Conservation (phyloP, 768 basidiomycete species). For the Fistulinella prunicolor region DNA sequence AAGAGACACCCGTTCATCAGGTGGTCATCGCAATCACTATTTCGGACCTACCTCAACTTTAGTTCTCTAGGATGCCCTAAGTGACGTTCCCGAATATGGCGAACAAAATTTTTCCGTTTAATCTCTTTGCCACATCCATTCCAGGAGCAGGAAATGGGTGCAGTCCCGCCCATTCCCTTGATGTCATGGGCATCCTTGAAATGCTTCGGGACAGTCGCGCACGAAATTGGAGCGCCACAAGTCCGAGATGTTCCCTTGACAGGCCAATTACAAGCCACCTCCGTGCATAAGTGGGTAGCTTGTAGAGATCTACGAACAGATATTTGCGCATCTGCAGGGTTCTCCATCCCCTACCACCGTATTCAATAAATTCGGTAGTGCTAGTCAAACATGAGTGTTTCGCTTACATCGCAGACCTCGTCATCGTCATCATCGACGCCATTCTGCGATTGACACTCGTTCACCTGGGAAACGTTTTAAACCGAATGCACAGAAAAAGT, state of each 20-base stretch:
- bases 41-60: background rate
- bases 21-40: background rate
- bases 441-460: background rate
- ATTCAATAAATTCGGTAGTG: too few relatives aligned
- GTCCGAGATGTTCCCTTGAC: too few relatives aligned
- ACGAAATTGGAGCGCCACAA: background rate
- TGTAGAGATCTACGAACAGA: background rate
- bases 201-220: background rate
- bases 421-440: too few relatives aligned
- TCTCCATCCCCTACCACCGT: too few relatives aligned
- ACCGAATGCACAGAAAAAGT: background rate
- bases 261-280: background rate
- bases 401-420: too few relatives aligned
- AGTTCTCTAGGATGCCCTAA: background rate
- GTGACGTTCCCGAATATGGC: conserved; percentile 1
- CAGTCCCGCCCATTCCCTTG: accelerated
- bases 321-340: background rate
- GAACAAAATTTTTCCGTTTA: background rate
- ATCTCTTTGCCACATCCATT: background rate
- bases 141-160: background rate
- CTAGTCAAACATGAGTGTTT: too few relatives aligned
- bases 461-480: background rate
- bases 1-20: too few relatives aligned
- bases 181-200: background rate
- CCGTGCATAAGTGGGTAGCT: background rate